Evolutionary conservation across 352 stramenopile genomes (phyloP), one percentile per base, ranked within the genome.

Genomic region (Pythium biforme): DNA sequence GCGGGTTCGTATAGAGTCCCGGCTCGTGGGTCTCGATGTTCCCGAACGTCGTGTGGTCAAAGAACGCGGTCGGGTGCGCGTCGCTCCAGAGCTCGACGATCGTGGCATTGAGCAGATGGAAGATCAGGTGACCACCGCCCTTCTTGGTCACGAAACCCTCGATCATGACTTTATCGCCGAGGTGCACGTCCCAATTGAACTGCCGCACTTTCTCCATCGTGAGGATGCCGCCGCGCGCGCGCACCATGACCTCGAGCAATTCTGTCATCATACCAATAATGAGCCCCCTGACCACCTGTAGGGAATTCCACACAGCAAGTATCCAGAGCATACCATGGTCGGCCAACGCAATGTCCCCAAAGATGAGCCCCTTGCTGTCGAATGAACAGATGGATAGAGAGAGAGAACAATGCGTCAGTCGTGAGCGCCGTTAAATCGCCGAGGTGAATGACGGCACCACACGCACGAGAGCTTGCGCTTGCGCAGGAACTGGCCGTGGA

Each of bases 191-290:
- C 83, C 83, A 93, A 65, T 95, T 89, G 43, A 93, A 85, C 45
- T 82, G 72, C 14, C 78, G 81, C 62, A 93, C 81, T 20, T 75
- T 63, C 10, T 84, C 79, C 39, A 88, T 48, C 31, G 77, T 84
- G 46, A 92, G 75, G 12, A 77, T 66, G 8, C 70, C 82, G 5
- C 84, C 73, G 31, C 76, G 65, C 4, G 79, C 76, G n/a, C 78
- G 86, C 56, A 93, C 84, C 79, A 95, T 95, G 50, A 95, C 71
- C 69, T 94, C 83, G 9, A 94, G 63, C 12, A 92, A 74, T 55
- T 75, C 86, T 94, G 27, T 15, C 12, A 14, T 19, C 12, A 14
- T 19, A 15, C 15, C 4, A 9, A 50, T 39, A 15, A 3, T 19
- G 5, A 57, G 9, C 22, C 33, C 22, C n/a, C n/a, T n/a, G n/a